These are phyloP conservation scores for Paspalum vaginatum DNA, from an alignment of 176 grass and related monocot genomes.

Conservation along the genomic window DNA sequence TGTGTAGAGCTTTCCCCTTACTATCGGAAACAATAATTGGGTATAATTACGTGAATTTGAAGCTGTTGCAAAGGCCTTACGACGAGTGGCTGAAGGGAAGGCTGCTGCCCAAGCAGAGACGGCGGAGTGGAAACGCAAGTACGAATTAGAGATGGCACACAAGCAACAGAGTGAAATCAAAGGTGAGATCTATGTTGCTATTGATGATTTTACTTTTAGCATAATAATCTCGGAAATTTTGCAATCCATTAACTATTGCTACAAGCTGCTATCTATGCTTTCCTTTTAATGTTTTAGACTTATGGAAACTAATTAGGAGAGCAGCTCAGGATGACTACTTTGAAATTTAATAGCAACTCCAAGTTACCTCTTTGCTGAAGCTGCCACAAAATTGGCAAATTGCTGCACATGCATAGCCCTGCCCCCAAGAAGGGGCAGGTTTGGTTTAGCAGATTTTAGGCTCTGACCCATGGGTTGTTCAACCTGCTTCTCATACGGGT, in stretches of 20 bases:
- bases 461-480: constrained; percentile 10
- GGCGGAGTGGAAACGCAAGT: constrained; percentile 91
- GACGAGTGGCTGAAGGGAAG: constrained; percentile 88
- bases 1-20: constrained; percentile 1
- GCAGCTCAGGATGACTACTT: neutral
- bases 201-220: constrained; percentile 3
- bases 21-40: constrained; percentile 26
- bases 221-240: neutral
- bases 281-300: neutral
- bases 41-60: constrained; percentile 36
- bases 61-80: constrained; percentile 98
- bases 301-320: neutral
- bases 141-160: constrained; percentile 74
- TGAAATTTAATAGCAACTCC: neutral
- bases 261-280: neutral
- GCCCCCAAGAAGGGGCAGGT: neutral
- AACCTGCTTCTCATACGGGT: neutral
- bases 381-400: neutral
- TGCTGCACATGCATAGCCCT: neutral
- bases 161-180: constrained; percentile 62
- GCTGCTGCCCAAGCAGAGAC: constrained; percentile 89
- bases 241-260: neutral
- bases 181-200: constrained; percentile 50
- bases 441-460: constrained; percentile 22
- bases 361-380: neutral